Base-by-base conservation (phyloP, 805 yeast species). In the Candida awuae region DNA sequence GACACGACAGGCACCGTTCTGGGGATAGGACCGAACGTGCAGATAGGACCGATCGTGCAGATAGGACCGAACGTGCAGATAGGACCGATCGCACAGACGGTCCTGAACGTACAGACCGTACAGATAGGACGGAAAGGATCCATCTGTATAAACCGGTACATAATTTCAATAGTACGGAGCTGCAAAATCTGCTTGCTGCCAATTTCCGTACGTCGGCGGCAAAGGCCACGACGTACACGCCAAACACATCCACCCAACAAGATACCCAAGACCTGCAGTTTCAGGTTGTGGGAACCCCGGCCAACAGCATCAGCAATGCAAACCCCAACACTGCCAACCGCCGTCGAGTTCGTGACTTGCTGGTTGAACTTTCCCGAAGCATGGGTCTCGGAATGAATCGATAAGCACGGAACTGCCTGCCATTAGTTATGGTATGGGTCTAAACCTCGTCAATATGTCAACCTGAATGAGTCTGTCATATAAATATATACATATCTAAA, bases 91-190 rank as follows among this genome's bases (percentile, higher is more conserved):
- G n/a, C n/a, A 27, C 18, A 26, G 21, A 25, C 22, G 37, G 8
- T 33, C n/a, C 9, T 13, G 27, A 13, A 9, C 9, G 27, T 23
- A n/a, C n/a, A n/a, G n/a, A n/a, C n/a, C n/a, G n/a, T n/a, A n/a
- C n/a, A n/a, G n/a, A n/a, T n/a, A 25, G n/a, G 12, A 12, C 13
- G 17, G 32, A 18, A 8, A 13, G 32, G 6, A 25, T 25, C n/a
- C 28, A 25, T 14, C 28, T 34, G 4, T 38, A 38, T 27, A 6
- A 21, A 1, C 32, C 42, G n/a, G 42, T 39, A 3, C 34, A 39
- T 23, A 18, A 18, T 4, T 39, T 39, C 35, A 39, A 39, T 14
- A 28, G 32, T 10, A 8, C 16, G 13, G 35, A 30, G 8, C 6
- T 39, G 8, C 42, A 39, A 14, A 20, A 25, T 4, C 18, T 29